Base-by-base conservation (phyloP, 2,329 filamentous ascomycete species). In the Akanthomyces uredinophilus region DNA sequence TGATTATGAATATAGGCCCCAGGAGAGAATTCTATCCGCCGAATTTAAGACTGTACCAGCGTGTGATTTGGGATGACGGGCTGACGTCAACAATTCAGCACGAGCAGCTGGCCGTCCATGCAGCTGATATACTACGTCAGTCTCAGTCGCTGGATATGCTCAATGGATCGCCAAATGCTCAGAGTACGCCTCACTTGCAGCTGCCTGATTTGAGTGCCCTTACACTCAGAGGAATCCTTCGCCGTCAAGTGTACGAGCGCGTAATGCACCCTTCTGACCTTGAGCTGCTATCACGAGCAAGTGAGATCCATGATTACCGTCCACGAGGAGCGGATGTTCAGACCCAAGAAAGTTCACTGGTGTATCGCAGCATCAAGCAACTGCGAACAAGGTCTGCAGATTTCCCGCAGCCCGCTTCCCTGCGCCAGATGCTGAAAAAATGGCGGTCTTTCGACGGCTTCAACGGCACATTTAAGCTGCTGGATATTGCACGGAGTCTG, bases 81-180 rank as follows among this genome's bases (percentile, higher is more conserved):
- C 56, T 77, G 2, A 74, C 77, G 0, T 64, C 65, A 1, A 68
- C 67, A 0, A 69, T 76, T 16, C 78, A 81, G 39, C 74, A 76
- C 32, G 77, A 79, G 39, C 69, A 69, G 1, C 72, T 75, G 16
- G 67, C 69, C 3, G 65, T 66, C 5, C 61, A 76, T 0, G 72
- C 73, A 0, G 54, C 65, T 4, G 22, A 54, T 0, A 73, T 79
- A 13, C 22, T 73, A 0, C 39, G 35, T 0, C 71, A 73, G 20
- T 78, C 76, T 0, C 65, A 65, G 1, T 64, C 65, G 0, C 67
- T 79, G 0, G 62, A 65, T 41, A 18, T 41, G 4, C 54, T 77
- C 68, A 54, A 57, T 1, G 18, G 22, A 43, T 6, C n/a, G 43
- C 13, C 13, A 22, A 16, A 3, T 7, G n/a, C 22, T 13, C n/a